phyloP scores from a whole-genome alignment of 2,329 filamentous ascomycete genomes.

The Fusarium sp. region DNA sequence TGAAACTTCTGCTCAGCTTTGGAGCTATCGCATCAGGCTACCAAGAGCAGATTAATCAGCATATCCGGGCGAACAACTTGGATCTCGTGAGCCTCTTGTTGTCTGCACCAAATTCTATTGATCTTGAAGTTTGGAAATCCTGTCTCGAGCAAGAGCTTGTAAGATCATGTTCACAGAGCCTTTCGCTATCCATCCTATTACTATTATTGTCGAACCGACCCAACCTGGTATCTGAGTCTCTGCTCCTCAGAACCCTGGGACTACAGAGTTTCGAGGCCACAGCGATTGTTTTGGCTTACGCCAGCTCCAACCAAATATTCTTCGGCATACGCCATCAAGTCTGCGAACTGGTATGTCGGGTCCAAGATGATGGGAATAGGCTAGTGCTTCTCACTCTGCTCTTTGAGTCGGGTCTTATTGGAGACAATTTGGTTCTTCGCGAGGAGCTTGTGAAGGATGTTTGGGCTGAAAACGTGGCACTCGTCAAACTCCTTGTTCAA shows the following conservation, averaged over 20 bases:
- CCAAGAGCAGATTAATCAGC: background rate
- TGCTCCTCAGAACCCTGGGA: background rate
- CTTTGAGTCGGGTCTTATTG: background rate
- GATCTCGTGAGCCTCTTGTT: background rate
- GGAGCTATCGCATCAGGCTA: slow-evolving; percentile 1
- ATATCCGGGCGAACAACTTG: background rate
- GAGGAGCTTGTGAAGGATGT: slow-evolving; percentile 12
- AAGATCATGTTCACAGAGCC: background rate
- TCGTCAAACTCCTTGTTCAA: slow-evolving; percentile 5
- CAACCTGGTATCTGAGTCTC: rapidly evolving
- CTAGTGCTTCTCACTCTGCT: slow-evolving; percentile 1
- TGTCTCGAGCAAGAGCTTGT: slow-evolving; percentile 11
- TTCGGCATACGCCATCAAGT: background rate
- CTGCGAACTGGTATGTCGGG: background rate
- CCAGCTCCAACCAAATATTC: slow-evolving; percentile 4
- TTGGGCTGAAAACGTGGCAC: background rate
- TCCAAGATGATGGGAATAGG: background rate
- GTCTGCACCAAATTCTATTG: slow-evolving; percentile 3
- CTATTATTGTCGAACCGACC: background rate
- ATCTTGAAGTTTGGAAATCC: background rate
- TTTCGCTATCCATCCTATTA: slow-evolving; percentile 2
- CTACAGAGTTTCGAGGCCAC: slow-evolving; percentile 3
- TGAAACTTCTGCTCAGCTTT: slow-evolving; percentile 18
- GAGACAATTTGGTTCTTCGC: slow-evolving; percentile 5
- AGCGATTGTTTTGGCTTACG: slow-evolving; percentile 13